Evolutionary conservation across 352 stramenopile species (phyloP), one percentile per base, ranked within the genome.

Genomic region (Phytopythium delawarense): DNA sequence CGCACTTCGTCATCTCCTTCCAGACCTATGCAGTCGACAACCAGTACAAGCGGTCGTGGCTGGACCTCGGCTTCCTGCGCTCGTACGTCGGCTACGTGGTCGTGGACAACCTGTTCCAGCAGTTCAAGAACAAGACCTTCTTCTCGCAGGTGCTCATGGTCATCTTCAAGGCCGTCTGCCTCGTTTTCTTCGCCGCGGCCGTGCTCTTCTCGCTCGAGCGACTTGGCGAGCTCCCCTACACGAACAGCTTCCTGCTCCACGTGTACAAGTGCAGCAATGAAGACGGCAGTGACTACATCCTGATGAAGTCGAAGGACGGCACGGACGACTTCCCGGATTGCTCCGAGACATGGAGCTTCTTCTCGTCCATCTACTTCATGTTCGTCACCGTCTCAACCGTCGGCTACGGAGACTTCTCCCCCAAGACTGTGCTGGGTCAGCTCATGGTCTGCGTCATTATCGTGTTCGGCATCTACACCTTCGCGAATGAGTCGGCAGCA

Each of bases 331-430:
- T 79, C 37, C 63, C 78, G 2, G 72, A 78, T 28, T 96, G 87
- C 64, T 61, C 69, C 11, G 87, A 96, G 67, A 89, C 84, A 2
- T 94, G 86, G 87, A 92, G 81, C 62, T 87, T 93, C 50, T 96
- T 96, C 51, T 88, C 84, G 51, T 89, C 85, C 39, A 89, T 96
- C 50, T 96, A 96, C 66, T 96, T 94, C 52, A 94, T 93, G 77
- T 92, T 96, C 49, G 87, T 96, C 54, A 96, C 87, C 4, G 85
- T 93, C 12, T 94, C 85, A 12, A 96, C 87, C 7, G 87, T 96
- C 34, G 87, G 87, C 0, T 96, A 96, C 54, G 87, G 87, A 3
- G 87, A 96, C 62, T 93, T 96, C 52, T 91, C 77, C 1, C 87
- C 87, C 28, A 90, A 91, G 59, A 96, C 87, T 0, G 84, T 96